Evolutionary conservation across 805 yeast species (phyloP).

Genomic region (Teunomyces panamensis): DNA sequence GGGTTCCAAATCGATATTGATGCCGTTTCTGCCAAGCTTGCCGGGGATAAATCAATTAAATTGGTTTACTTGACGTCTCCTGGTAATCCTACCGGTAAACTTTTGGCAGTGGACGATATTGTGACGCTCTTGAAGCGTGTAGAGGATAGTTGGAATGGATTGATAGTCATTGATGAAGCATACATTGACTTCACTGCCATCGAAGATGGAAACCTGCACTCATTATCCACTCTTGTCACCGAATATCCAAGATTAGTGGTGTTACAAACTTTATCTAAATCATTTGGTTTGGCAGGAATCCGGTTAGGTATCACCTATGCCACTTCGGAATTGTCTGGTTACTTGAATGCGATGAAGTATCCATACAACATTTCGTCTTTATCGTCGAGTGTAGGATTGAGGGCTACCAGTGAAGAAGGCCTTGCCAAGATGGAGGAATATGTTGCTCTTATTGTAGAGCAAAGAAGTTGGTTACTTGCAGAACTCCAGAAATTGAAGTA

Average conservation of each 20-base stretch:
- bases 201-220: constrained; percentile 42
- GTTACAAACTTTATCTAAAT: constrained; percentile 87
- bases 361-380: constrained; percentile 90
- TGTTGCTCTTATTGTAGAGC: constrained; percentile 48
- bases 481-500: constrained; percentile 56
- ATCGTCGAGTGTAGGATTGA: constrained; percentile 69
- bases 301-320: constrained; percentile 83
- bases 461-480: constrained; percentile 54
- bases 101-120: constrained; percentile 42
- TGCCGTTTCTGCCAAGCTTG: constrained; percentile 49
- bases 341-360: constrained; percentile 88
- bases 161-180: constrained; percentile 91
- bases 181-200: constrained; percentile 73
- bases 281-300: constrained; percentile 95
- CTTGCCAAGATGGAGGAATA: constrained; percentile 55
- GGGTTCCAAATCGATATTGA: constrained; percentile 59
- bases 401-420: constrained; percentile 63
- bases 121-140: constrained; percentile 45
- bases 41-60: constrained; percentile 61
- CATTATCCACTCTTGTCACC: constrained; percentile 75
- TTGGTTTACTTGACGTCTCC: constrained; percentile 87
- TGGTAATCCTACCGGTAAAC: constrained; percentile 90
- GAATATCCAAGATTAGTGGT: constrained; percentile 81
- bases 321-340: constrained; percentile 53
- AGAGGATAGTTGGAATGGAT: constrained; percentile 60